phyloP scores from a whole-genome alignment of 2,329 filamentous ascomycete species.

The Exophiala calicioides region DNA sequence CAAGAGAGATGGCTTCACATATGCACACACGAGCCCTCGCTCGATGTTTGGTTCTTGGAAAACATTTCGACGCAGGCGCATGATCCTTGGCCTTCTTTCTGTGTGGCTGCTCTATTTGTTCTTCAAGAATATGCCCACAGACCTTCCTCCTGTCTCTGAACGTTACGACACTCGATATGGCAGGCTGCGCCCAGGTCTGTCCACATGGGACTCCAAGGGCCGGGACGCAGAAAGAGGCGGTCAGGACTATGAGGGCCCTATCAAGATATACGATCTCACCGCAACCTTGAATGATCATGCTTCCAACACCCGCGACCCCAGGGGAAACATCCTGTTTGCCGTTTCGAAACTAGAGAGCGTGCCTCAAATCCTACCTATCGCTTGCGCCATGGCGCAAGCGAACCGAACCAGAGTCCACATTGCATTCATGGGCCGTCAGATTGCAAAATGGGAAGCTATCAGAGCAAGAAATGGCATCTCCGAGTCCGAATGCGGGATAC shows the following conservation, averaged over 20 bases:
- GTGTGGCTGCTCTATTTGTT: conserved; percentile 63
- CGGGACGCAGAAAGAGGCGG: neutral
- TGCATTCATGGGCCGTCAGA: conserved; percentile 71
- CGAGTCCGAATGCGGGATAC: conserved; percentile 63
- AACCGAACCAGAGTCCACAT: conserved; percentile 77
- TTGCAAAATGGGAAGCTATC: conserved; percentile 68
- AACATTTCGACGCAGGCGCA: conserved; percentile 49
- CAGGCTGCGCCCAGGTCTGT: conserved; percentile 12
- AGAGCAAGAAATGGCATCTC: conserved; percentile 78
- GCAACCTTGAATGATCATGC: conserved; percentile 14
- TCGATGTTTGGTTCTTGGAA: conserved; percentile 32
- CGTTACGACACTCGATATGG: conserved; percentile 34
- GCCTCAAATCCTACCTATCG: conserved; percentile 72
- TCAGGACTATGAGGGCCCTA: conserved; percentile 62
- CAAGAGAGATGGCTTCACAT: conserved; percentile 20
- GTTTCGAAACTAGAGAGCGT: conserved; percentile 73
- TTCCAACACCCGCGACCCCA: conserved; percentile 25
- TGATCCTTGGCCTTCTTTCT: conserved; percentile 51
- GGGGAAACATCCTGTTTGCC: conserved; percentile 76
- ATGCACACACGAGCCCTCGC: conserved; percentile 6
- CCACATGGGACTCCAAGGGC: conserved; percentile 2
- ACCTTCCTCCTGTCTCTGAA: conserved; percentile 40
- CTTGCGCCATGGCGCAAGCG: conserved; percentile 78
- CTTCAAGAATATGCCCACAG: conserved; percentile 62
- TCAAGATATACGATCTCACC: conserved; percentile 68